These are phyloP conservation scores for Cryphonectria parasitica DNA, from an alignment of 2,329 filamentous ascomycete genomes.

Conservation along the genomic window DNA sequence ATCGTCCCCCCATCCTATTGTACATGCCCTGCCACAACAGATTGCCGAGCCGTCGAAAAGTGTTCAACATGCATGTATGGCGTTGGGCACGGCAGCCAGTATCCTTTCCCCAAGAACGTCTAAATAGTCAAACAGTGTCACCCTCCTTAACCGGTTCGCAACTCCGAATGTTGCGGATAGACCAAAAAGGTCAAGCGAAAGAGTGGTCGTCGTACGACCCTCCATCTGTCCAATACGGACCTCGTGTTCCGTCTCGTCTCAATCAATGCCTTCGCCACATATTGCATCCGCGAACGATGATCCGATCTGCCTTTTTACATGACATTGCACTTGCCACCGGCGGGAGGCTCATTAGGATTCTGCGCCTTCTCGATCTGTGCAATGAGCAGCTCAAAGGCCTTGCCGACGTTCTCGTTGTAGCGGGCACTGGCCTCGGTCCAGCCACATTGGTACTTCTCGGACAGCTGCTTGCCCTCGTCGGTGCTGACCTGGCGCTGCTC, in stretches of 20 bases:
- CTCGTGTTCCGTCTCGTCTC: slow-evolving; percentile 1
- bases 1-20: neutral
- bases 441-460: slow-evolving; percentile 85
- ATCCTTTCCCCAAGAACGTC: slow-evolving; percentile 9
- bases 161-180: neutral
- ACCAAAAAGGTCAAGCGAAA: neutral
- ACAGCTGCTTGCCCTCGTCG: slow-evolving; percentile 83
- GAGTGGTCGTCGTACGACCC: neutral
- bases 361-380: slow-evolving; percentile 93
- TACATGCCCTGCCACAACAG: slow-evolving; percentile 8
- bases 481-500: slow-evolving; percentile 89
- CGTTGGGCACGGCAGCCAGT: slow-evolving; percentile 14
- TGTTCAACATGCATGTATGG: slow-evolving; percentile 16
- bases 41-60: slow-evolving; percentile 7
- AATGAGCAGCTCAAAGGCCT: slow-evolving; percentile 93
- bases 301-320: slow-evolving; percentile 65
- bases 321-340: slow-evolving; percentile 77
- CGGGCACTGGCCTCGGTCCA: slow-evolving; percentile 95
- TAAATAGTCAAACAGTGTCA: slow-evolving; percentile 3
- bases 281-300: neutral
- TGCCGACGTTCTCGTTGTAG: slow-evolving; percentile 91
- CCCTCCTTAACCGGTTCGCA: neutral
- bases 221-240: neutral
- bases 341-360: slow-evolving; percentile 83
- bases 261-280: neutral